Base-by-base conservation (phyloP, 2,329 filamentous ascomycete genomes). In the Fusarium ramigenum region DNA sequence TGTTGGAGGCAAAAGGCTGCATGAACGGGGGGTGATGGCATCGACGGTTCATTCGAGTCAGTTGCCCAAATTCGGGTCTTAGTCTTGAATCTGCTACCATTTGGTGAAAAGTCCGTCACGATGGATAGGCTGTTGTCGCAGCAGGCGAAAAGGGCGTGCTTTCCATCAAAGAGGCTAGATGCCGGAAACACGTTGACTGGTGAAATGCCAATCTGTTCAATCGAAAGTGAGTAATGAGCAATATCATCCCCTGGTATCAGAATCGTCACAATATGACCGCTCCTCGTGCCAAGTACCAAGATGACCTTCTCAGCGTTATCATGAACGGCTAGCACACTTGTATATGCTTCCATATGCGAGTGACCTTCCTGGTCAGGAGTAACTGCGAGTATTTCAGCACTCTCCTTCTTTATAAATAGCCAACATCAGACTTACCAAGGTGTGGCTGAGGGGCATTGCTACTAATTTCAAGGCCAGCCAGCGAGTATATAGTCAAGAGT, bases 1-100 rank as follows among this genome's bases (percentile, higher is more conserved):
- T 80, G 73, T 14, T 78, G 76, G 18, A 90, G 78, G 37, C 82
- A 84, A 14, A 84, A 81, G 8, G 86, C 83, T 4, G 85, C 86
- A 58, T 85, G 85, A 16, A 91, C 82, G 4, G 82, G 81, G 5
- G 87, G 85, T 8, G 87, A 83, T 14, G 80, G 76, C 70, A 87
- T 81, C 39, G 82, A 84, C 12, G 82, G 78, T 47, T 89, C 84
- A 39, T 82, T 83, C 3, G 83, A 83, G 73, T 90, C 87, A 5
- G 87, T 87, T 4, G 86, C 82, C 84, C 87, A 89, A 19, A 91
- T 82, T 52, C 82, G 82, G 18, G 83, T 79, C 66, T 84, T 87
- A 5, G 79, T 78, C 53, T 80, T 79, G 60, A 86, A 87, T 28
- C 69, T 78, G 11, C 70, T 70, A 18, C 72, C 46, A 23, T 56